Conservation (phyloP, 1,139 yeast genomes). For the Yamadazyma kanchanaburiensis region DNA sequence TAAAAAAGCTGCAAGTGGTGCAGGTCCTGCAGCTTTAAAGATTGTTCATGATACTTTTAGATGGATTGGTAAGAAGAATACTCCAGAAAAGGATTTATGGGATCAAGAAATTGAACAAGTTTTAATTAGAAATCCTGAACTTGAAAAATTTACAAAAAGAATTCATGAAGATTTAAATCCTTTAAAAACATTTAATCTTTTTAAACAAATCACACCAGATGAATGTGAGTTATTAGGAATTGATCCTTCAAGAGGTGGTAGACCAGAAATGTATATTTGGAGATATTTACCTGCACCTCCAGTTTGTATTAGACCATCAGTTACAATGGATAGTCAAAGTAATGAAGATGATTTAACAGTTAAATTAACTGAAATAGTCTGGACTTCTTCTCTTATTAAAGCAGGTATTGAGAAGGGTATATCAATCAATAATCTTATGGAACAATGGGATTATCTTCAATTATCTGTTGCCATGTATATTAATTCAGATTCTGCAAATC, state of each 20-base stretch:
- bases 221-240: constrained; percentile 94
- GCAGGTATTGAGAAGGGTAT: constrained; percentile 96
- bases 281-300: constrained; percentile 98
- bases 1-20: constrained; percentile 91
- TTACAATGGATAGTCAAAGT: constrained; percentile 87
- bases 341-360: constrained; percentile 98
- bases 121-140: constrained; percentile 72
- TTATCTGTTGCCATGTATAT: constrained; percentile 96
- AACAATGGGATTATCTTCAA: constrained; percentile 97
- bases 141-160: constrained; percentile 81
- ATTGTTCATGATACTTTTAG: constrained; percentile 95
- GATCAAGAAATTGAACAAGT: constrained; percentile 80
- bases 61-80: constrained; percentile 88
- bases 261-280: constrained; percentile 98
- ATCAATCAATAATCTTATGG: constrained; percentile 89
- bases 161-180: constrained; percentile 96
- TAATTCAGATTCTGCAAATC: constrained; percentile 92
- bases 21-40: constrained; percentile 89
- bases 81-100: constrained; percentile 83
- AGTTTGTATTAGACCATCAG: constrained; percentile 97
- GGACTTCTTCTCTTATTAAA: constrained; percentile 89
- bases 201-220: constrained; percentile 77
- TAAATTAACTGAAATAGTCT: constrained; percentile 91
- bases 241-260: constrained; percentile 80
- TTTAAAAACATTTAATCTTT: constrained; percentile 78